Base-by-base conservation (phyloP, 768 basidiomycete genomes). In the Mycena latifolia region DNA sequence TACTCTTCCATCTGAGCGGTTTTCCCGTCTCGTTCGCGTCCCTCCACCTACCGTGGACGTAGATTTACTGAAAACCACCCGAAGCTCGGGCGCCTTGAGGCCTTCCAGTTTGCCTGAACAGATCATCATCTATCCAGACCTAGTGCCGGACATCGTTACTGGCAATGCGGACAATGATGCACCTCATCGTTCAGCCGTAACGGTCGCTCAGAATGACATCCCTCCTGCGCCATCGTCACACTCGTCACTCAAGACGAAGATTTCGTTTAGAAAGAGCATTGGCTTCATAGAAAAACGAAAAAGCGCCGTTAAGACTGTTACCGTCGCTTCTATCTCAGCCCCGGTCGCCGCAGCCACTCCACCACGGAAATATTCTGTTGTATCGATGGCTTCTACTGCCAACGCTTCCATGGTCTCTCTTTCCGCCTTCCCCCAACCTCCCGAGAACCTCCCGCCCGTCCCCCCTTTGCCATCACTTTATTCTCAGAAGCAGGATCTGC, bases 361-460 rank as follows among this genome's bases (percentile, higher is more conserved):
- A 3, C 11, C 51, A 1, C 58, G 53, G 31, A 58, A 61, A 24
- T 51, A 45, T 41, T 69, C 69, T 15, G 60, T 37, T 28, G 45
- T 48, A 22, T 63, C 69, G 24, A 62, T 67, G 54, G 60, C 53
- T 17, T 60, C 64, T n/a, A 55, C 61, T 45, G 56, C 18, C n/a
- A 69, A 62, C 46, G 8, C 37, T 25, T 69, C 68, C 25, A 48
- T 51, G 58, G 17, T 69, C 10, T 59, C 69, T 12, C 61, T 66
- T 39, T 69, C 69, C 31, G 55, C 69, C 4, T 69, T 69, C 41
- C 69, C 69, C 22, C 39, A 29, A 33, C 64, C 65, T 25, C 60
- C 69, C 14, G 48, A 31, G 4, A 20, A 1, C 25, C 10, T 45
- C 31, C 55, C 63, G 43, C 58, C 62, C n/a, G 63, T 69, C 18